Evolutionary conservation across 306 rosid genomes (phyloP).

Genomic region (Sicyos edulis): DNA sequence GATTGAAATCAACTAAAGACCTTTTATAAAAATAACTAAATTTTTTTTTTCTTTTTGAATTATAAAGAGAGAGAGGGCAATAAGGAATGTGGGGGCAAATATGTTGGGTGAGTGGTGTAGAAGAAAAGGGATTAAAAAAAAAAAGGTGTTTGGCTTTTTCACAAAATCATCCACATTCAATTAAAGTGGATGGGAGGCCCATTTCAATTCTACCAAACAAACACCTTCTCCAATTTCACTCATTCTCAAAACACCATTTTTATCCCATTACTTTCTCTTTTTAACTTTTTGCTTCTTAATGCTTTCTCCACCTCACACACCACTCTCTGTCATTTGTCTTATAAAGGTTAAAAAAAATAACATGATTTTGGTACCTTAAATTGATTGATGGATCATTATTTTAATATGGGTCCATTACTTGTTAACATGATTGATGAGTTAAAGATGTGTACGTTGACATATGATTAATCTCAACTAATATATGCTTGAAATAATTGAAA

Average conservation of each 20-base stretch:
- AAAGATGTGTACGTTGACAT: not conserved
- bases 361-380: not conserved
- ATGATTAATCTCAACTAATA: not conserved
- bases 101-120: constrained; percentile 9
- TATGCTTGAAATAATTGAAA: not conserved
- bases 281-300: not conserved
- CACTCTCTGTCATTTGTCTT: not conserved
- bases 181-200: constrained; percentile 6
- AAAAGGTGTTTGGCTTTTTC: constrained; percentile 6
- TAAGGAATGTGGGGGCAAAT: constrained; percentile 1
- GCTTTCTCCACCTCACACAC: not conserved
- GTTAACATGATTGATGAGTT: not conserved
- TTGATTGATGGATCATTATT: not conserved
- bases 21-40: not conserved
- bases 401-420: not conserved
- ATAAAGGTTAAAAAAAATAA: not conserved
- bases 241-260: constrained; percentile 10
- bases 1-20: not conserved
- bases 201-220: constrained; percentile 9
- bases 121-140: not conserved
- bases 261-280: not conserved
- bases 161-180: constrained; percentile 14
- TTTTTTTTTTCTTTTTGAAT: not conserved
- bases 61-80: not conserved
- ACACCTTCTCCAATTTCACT: not conserved